phyloP scores from a whole-genome alignment of 768 basidiomycete species.

The Phaffia tasmanica region DNA sequence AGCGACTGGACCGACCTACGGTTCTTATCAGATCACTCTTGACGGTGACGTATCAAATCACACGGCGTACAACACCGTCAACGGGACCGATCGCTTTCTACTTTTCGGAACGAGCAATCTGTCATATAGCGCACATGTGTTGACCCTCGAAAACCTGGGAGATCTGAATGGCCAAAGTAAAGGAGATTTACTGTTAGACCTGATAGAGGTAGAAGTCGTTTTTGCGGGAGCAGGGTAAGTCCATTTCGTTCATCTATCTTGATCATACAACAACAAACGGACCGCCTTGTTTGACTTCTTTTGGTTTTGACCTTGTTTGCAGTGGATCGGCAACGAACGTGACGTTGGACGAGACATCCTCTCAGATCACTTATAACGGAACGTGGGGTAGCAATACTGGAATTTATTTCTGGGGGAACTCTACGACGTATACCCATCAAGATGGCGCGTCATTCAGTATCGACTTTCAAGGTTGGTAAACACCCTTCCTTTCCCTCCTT shows the following conservation, averaged over 20 bases:
- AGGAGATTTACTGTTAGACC: too few relatives aligned
- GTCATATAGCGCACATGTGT: background rate
- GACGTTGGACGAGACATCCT: constrained; percentile 32
- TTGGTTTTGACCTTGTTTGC: background rate
- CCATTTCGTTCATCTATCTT: background rate
- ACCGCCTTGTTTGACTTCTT: constrained; percentile 32
- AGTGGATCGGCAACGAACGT: constrained; percentile 33
- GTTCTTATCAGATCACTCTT: constrained; percentile 30
- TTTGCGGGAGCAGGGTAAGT: too few relatives aligned
- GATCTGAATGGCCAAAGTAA: background rate
- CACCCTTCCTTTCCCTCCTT: background rate
- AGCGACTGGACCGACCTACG: constrained; percentile 25
- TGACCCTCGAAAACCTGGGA: background rate
- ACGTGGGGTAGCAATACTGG: constrained; percentile 33
- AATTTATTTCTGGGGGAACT: constrained; percentile 32
- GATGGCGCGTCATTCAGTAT: constrained; percentile 29
- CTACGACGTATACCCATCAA: constrained; percentile 33
- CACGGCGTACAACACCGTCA: constrained; percentile 23
- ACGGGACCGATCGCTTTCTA: constrained; percentile 12
- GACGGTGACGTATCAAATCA: constrained; percentile 26
- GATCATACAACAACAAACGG: background rate
- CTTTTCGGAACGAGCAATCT: background rate
- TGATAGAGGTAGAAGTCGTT: too few relatives aligned
- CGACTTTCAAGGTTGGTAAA: constrained; percentile 30
- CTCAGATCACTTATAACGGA: constrained; percentile 31